A percentile compares a stretch with the other conserved stretches of the same genome.
Evolutionary conservation across 345 rosid species (phyloP).

Genomic region (Sonneratia caseolaris): DNA sequence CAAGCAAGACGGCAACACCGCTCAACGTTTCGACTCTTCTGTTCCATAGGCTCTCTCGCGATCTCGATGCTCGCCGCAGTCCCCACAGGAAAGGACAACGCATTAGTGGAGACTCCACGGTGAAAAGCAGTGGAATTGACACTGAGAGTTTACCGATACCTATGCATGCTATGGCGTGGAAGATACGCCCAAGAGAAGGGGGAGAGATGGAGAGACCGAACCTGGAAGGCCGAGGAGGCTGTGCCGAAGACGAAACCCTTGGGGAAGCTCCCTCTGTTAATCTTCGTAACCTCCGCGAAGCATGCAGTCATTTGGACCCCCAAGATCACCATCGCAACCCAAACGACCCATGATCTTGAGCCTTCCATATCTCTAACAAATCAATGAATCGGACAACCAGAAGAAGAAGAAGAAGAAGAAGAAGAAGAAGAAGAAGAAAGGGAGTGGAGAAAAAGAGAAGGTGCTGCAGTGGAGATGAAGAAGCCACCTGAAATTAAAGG

Average conservation of each 20-base stretch:
- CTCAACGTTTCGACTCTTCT: too few relatives aligned
- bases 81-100: too few relatives aligned
- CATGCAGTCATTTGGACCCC: conserved; percentile 8
- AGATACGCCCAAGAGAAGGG: neutral
- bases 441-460: neutral
- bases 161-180: too few relatives aligned
- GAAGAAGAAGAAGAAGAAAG: neutral
- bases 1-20: too few relatives aligned
- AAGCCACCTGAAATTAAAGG: neutral
- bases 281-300: conserved; percentile 7
- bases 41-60: too few relatives aligned
- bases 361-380: neutral
- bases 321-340: conserved; percentile 5
- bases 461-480: neutral
- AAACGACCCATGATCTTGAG: conserved; percentile 3
- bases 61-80: too few relatives aligned
- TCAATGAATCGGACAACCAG: neutral
- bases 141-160: too few relatives aligned
- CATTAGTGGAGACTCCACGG: too few relatives aligned
- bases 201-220: conserved; percentile 6
- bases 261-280: conserved; percentile 42
- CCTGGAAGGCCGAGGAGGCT: conserved; percentile 74
- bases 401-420: neutral
- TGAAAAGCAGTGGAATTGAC: too few relatives aligned
- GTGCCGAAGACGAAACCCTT: conserved; percentile 58